Conservation (phyloP, 495 filamentous ascomycete species). For the Penicilliopsis zonata region DNA sequence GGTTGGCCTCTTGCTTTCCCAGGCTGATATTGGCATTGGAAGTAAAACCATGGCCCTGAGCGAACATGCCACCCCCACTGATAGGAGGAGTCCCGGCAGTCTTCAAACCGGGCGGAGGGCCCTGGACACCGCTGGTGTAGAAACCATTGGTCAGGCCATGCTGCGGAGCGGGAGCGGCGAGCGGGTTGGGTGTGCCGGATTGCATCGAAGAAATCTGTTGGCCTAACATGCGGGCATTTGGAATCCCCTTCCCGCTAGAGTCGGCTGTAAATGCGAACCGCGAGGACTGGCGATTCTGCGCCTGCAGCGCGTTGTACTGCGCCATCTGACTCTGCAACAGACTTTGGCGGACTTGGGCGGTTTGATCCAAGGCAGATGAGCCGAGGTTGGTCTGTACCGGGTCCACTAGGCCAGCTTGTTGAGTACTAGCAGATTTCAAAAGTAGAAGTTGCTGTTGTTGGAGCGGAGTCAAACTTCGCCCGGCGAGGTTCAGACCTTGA, state of each 20-base stretch:
- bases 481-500: slow-evolving; percentile 43
- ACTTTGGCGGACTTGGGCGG: slow-evolving; percentile 26
- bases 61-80: slow-evolving; percentile 62
- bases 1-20: slow-evolving; percentile 60
- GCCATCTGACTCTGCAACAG: slow-evolving; percentile 50
- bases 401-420: slow-evolving; percentile 40
- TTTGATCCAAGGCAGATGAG: slow-evolving; percentile 25
- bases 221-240: slow-evolving; percentile 74
- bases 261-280: slow-evolving; percentile 85
- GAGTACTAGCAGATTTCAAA: slow-evolving; percentile 47
- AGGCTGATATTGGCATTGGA: slow-evolving; percentile 56
- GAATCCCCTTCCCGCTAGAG: slow-evolving; percentile 64
- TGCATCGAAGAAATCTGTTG: slow-evolving; percentile 90
- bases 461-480: slow-evolving; percentile 63
- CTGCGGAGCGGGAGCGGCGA: slow-evolving; percentile 44
- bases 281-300: slow-evolving; percentile 75
- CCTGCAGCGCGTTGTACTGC: slow-evolving; percentile 44
- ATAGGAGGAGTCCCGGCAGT: slow-evolving; percentile 85
- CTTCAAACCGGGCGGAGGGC: slow-evolving; percentile 91
- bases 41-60: slow-evolving; percentile 65
- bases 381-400: slow-evolving; percentile 45
- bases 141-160: slow-evolving; percentile 31
- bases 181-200: slow-evolving; percentile 43
- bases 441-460: slow-evolving; percentile 65
- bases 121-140: slow-evolving; percentile 57